Percentiles rank a stretch among this genome's conserved stretches.
Evolutionary conservation across 805 yeast species (phyloP).

Genomic region (Saccharomycopsis microspora): DNA sequence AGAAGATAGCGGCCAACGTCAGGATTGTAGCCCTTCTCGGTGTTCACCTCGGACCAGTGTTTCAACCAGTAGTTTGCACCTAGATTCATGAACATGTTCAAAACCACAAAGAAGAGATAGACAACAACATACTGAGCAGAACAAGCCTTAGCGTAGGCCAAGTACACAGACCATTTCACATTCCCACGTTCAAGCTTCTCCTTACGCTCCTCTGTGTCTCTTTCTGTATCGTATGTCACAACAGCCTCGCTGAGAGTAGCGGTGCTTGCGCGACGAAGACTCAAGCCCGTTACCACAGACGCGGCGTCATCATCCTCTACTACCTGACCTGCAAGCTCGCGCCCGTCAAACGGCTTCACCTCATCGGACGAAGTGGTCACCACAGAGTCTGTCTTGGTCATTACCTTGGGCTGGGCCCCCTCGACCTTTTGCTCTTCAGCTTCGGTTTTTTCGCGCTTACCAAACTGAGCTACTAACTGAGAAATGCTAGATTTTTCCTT

Average conservation of each 20-base stretch:
- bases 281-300: conserved; percentile 18
- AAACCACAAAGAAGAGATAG: conserved; percentile 43
- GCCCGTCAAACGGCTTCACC: conserved; percentile 6
- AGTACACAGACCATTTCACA: conserved; percentile 80
- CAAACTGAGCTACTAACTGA: conserved; percentile 50
- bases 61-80: conserved; percentile 84
- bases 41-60: conserved; percentile 92
- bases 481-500: conserved; percentile 37
- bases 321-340: background rate
- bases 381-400: background rate
- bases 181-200: conserved; percentile 91
- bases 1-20: conserved; percentile 60
- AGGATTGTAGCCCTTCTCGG: conserved; percentile 60
- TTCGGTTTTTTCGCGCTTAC: conserved; percentile 29
- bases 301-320: background rate
- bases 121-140: conserved; percentile 52
- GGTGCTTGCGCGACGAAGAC: conserved; percentile 57
- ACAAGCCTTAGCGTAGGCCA: conserved; percentile 80
- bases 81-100: conserved; percentile 52
- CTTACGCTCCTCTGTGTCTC: conserved; percentile 26
- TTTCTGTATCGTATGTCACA: conserved; percentile 27
- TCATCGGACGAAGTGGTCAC: background rate
- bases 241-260: conserved; percentile 27
- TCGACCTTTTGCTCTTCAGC: background rate
- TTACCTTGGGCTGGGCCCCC: background rate